Evolutionary conservation across 768 basidiomycete genomes (phyloP), one percentile per base, ranked within the genome.

Genomic region (Termitomyces sp.): DNA sequence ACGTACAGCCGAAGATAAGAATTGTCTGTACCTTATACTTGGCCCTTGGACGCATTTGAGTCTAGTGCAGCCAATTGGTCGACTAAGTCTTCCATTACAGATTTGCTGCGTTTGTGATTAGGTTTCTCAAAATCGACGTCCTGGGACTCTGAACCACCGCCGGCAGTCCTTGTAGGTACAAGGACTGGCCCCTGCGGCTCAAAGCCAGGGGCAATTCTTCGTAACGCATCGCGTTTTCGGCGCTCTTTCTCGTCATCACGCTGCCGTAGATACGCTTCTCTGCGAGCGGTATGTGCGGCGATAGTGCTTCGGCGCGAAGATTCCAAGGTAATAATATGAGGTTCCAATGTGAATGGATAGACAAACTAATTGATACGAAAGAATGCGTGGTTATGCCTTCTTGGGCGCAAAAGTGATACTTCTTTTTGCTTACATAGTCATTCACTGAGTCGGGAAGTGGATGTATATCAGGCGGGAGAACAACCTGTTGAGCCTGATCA

Each of bases 271-370:
- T 88, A 84, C 1, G 84, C 81, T 47, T 90, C 84, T 44, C 90
- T 82, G 9, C 86, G 82, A 0, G 83, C 75, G 2, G 80, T 71
- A 58, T 90, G 80, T 0, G 87, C 77, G 0, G 85, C 77, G 37
- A 91, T 77, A 0, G 86, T 85, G 3, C 76, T 71, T 45, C 85
- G 77, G 1, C 91, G 85, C 0, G 90, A 78, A 0, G 88, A 83
- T 65, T 90, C 90, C 40, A 91, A 71, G 1, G 83, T 81, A 51
- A 95, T 69, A 60, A 93, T 76, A 66, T 96, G 94, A 0, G 85
- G 81, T 65, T 98, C 96, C 50, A 98, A 80, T 3, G 93, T 88
- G 76, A 93, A 98, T 2, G 96, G 95, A 65, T 98, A 98, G 42
- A 90, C 96, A 64, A 98, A 97, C 95, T 98, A 66, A 5, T 19